These are phyloP conservation scores for Balansia obtecta DNA, from an alignment of 2,329 filamentous ascomycete species.

Conservation along the genomic window DNA sequence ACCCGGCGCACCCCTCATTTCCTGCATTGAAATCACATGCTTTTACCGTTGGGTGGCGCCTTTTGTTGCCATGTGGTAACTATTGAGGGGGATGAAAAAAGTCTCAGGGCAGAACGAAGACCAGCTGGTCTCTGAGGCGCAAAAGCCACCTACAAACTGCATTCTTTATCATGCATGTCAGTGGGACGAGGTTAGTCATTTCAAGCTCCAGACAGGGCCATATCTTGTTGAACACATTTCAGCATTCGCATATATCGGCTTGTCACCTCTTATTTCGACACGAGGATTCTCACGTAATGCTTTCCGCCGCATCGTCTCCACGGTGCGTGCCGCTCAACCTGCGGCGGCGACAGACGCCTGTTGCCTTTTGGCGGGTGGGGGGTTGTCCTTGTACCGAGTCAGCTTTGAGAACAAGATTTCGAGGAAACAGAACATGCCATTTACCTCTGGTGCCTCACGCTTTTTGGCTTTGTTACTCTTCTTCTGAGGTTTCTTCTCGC, in stretches of 20 bases:
- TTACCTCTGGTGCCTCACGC: conserved; percentile 35
- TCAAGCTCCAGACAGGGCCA: conserved; percentile 2
- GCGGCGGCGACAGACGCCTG: conserved; percentile 28
- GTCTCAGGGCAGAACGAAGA: not conserved
- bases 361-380: conserved; percentile 28
- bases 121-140: not conserved
- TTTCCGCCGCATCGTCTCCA: not conserved
- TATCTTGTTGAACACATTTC: conserved; percentile 1
- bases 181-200: not conserved
- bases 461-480: conserved; percentile 37
- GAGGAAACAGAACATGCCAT: conserved; percentile 8
- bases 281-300: not conserved
- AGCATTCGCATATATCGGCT: not conserved
- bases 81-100: not conserved
- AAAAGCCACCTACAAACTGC: conserved; percentile 4
- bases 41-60: not conserved
- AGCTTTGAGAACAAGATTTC: conserved; percentile 12
- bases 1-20: not conserved
- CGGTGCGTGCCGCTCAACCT: conserved; percentile 15
- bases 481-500: conserved; percentile 60
- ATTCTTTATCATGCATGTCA: conserved; percentile 3
- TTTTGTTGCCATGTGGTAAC: not conserved
- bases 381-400: conserved; percentile 21
- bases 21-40: not conserved
- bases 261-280: not conserved